These are phyloP conservation scores for Takashimella tepidaria DNA, from an alignment of 1,284 basidiomycete species.

Conservation along the genomic window DNA sequence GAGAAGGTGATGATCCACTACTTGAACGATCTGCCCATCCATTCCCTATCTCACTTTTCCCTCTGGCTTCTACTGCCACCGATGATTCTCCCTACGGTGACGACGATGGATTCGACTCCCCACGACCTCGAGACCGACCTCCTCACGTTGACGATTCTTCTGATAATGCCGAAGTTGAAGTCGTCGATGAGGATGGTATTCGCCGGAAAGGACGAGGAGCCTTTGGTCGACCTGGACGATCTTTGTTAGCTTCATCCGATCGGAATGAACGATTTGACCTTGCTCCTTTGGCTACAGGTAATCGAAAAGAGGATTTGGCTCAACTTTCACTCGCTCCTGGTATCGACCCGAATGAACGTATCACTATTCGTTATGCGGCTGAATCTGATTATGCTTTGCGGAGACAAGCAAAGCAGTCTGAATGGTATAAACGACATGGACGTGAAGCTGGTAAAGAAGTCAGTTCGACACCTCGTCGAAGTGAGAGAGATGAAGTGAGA, in stretches of 20 bases:
- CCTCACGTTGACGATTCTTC: constrained; percentile 8
- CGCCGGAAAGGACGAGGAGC: constrained; percentile 31
- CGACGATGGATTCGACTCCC: not conserved
- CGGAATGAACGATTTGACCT: constrained; percentile 16
- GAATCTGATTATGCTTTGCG: constrained; percentile 25
- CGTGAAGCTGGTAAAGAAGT: constrained; percentile 37
- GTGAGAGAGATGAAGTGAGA: constrained; percentile 9
- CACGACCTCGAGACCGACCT: constrained; percentile 13
- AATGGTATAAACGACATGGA: constrained; percentile 41
- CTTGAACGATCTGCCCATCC: constrained; percentile 37
- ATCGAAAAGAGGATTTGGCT: constrained; percentile 2
- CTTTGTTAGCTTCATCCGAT: not conserved
- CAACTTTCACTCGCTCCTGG: constrained; percentile 25
- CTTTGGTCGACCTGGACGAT: too few relatives aligned
- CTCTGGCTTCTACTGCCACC: constrained; percentile 11
- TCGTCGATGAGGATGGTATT: constrained; percentile 9
- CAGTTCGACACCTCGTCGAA: constrained; percentile 3
- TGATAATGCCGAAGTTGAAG: not conserved
- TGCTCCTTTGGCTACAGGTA: constrained; percentile 5
- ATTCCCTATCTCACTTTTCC: constrained; percentile 33
- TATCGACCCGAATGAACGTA: constrained; percentile 35
- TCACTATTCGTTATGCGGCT: constrained; percentile 35
- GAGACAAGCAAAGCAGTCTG: constrained; percentile 26
- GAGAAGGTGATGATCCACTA: constrained; percentile 42
- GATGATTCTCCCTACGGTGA: not conserved